Evolutionary conservation across 768 basidiomycete genomes (phyloP).

Genomic region (Suillus cothurnatus): DNA sequence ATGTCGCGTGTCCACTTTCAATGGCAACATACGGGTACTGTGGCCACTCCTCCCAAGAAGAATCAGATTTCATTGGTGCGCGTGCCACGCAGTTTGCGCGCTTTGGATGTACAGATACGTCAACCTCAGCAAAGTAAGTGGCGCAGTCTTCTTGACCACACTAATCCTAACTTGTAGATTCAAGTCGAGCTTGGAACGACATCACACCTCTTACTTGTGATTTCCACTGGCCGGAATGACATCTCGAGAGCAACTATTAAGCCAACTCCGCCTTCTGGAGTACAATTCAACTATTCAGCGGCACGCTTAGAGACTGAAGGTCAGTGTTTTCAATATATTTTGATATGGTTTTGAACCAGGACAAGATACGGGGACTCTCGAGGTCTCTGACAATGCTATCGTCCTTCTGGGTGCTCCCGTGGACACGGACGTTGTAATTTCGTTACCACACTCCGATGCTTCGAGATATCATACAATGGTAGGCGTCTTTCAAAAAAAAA

Average conservation of each 20-base stretch:
- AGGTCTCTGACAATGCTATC: constrained; percentile 46
- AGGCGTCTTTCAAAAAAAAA: constrained; percentile 24
- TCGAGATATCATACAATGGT: constrained; percentile 66
- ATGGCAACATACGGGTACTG: constrained; percentile 51
- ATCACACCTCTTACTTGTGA: constrained; percentile 51
- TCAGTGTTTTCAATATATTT: constrained; percentile 16
- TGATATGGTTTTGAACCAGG: constrained; percentile 16
- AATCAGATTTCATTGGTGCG: constrained; percentile 49
- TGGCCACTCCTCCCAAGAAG: constrained; percentile 25
- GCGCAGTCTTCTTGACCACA: constrained; percentile 20
- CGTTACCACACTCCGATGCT: constrained; percentile 68
- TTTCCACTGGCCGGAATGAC: constrained; percentile 73
- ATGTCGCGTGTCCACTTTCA: constrained; percentile 67
- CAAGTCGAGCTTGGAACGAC: constrained; percentile 68
- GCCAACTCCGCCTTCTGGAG: constrained; percentile 56
- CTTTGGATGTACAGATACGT: constrained; percentile 62
- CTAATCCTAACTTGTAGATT: constrained; percentile 14
- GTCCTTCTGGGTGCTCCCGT: constrained; percentile 50
- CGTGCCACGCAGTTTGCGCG: constrained; percentile 62
- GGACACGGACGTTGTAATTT: constrained; percentile 48
- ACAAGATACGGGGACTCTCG: constrained; percentile 30
- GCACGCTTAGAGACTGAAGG: constrained; percentile 41
- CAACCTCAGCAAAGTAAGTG: constrained; percentile 48
- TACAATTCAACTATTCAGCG: constrained; percentile 47
- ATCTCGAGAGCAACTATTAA: constrained; percentile 55